phyloP scores from a whole-genome alignment of 192 early-diverging fungal genomes.

The Ambispora gerdemannii region DNA sequence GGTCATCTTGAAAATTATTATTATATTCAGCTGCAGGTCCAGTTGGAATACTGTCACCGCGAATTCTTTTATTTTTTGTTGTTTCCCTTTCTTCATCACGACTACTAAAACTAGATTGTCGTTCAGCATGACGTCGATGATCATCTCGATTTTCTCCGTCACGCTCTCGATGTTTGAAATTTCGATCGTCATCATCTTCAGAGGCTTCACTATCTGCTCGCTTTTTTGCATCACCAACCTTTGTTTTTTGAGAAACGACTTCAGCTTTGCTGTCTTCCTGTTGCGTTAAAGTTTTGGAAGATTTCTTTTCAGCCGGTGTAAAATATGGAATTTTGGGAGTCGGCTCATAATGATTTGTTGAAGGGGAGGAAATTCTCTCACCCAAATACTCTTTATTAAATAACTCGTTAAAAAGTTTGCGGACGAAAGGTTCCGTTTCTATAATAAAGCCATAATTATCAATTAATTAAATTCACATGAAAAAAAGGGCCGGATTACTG shows the following conservation, averaged over 20 bases:
- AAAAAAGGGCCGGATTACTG: too few species aligned
- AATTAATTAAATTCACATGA: too few species aligned
- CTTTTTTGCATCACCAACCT: slow-evolving; percentile 27
- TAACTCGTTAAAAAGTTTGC: slow-evolving; percentile 54
- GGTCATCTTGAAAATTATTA: slow-evolving; percentile 29
- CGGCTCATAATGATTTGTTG: neutral
- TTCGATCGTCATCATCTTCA: slow-evolving; percentile 70
- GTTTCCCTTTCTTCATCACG: slow-evolving; percentile 31
- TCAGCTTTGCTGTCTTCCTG: slow-evolving; percentile 2
- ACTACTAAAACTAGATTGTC: neutral
- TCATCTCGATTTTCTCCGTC: slow-evolving; percentile 40
- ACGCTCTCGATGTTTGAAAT: slow-evolving; percentile 65
- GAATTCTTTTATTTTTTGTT: slow-evolving; percentile 33
- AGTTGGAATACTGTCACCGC: slow-evolving; percentile 30
- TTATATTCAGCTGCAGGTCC: slow-evolving; percentile 32
- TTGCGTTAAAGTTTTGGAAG: neutral
- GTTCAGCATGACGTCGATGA: slow-evolving; percentile 18
- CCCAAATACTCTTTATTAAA: slow-evolving; percentile 44
- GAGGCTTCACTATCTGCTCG: slow-evolving; percentile 50
- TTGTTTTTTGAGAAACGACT: neutral
- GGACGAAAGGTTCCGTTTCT: slow-evolving; percentile 71
- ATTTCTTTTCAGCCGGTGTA: slow-evolving; percentile 16
- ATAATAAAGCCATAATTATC: too few species aligned
- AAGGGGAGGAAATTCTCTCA: neutral
- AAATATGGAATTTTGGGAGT: neutral